Evolutionary conservation across 2,329 filamentous ascomycete species (phyloP), one percentile per base, ranked within the genome.

Genomic region (Ascocoryne sarcoides): DNA sequence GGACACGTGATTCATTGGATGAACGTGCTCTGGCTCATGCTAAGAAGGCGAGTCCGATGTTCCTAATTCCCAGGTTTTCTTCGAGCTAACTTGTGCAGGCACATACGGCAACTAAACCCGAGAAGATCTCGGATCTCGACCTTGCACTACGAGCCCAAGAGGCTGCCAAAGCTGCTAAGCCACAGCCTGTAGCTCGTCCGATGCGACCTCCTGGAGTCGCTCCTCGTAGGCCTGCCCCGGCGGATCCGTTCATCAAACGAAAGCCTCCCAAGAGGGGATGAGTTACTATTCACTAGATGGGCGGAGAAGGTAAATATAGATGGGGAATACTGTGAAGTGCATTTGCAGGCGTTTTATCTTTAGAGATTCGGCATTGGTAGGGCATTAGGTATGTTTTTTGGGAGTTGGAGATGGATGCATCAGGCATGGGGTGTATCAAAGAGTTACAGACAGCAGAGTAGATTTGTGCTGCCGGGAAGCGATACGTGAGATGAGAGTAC

Each of bases 191-290:
- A 17, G 16, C 35, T 29, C 35, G 44, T 39, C 51, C 46, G 12
- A 37, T 40, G 15, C 44, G 43, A 20, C 45, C 45, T 37, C 40
- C 43, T 39, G 50, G 50, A 23, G 36, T 51, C 2, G 47, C 48
- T 33, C 53, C 51, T 32, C 43, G 50, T 10, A 49, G 44, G 28
- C 50, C 45, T 39, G 36, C 45, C 29, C 42, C 50, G 14, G 49
- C 42, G 9, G 53, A 56, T 40, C 53, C 53, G 20, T 56, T 56
- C 30, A 54, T 56, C 21, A 51, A 50, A 38, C 45, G 17, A 14
- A 33, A 32, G 10, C 47, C 18, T 37, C 42, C 9, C 32, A 40
- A 38, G 46, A 7, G 23, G 23, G 12, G 23, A 12, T 26, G n/a
- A n/a, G n/a, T n/a, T n/a, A n/a, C n/a, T n/a, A n/a, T n/a, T n/a